These are phyloP conservation scores for Pyrus bretschneideri DNA, from an alignment of 306 rosid species.

Conservation along the genomic window DNA sequence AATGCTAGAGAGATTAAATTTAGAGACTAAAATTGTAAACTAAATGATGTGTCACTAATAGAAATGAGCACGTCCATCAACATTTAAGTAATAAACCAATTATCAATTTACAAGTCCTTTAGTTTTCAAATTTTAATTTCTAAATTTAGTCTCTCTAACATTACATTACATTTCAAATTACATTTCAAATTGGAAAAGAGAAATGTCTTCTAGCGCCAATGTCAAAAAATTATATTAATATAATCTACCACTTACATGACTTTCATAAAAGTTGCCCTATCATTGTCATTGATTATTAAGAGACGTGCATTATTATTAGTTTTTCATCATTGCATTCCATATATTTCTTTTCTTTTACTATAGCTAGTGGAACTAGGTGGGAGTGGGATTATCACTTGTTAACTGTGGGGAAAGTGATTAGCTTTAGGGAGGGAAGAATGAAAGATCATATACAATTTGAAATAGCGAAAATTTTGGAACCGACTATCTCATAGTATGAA, in stretches of 20 bases:
- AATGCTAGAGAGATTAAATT: too few relatives aligned
- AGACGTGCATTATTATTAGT: conserved; percentile 27
- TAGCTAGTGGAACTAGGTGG: background rate
- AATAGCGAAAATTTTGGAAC: background rate
- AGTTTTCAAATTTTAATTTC: too few relatives aligned
- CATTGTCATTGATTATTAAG: conserved; percentile 25
- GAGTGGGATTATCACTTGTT: background rate
- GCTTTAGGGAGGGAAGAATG: too few relatives aligned
- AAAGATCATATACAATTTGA: too few relatives aligned
- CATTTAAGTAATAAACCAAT: too few relatives aligned
- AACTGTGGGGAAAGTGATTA: background rate
- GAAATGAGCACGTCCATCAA: too few relatives aligned
- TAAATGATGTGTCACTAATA: too few relatives aligned
- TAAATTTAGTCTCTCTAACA: background rate
- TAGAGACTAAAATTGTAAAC: too few relatives aligned
- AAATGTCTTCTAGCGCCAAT: conserved; percentile 9
- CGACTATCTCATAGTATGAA: background rate
- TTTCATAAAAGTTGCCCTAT: conserved; percentile 33
- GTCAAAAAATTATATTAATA: background rate
- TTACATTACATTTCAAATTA: background rate
- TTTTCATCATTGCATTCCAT: conserved; percentile 41
- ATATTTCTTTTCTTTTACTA: conserved; percentile 1
- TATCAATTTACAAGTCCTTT: too few relatives aligned
- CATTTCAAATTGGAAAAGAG: conserved; percentile 8
- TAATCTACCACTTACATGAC: conserved; percentile 25